phyloP scores from a whole-genome alignment of 2,329 filamentous ascomycete genomes.

The Didymella sp. region DNA sequence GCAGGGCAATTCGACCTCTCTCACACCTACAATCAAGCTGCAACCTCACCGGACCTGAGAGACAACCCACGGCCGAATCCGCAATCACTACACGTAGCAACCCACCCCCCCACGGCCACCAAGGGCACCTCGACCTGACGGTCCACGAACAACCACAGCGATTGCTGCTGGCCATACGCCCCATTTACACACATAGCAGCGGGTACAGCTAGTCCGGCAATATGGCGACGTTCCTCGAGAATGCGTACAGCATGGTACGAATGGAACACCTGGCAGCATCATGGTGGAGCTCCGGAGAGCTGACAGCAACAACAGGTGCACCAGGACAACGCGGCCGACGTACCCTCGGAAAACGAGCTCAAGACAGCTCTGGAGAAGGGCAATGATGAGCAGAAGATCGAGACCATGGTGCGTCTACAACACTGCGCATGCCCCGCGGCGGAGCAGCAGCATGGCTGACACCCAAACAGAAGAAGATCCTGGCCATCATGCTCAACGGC shows the following conservation, averaged over 20 bases:
- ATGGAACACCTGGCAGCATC: conserved; percentile 38
- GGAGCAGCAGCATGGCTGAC: conserved; percentile 60
- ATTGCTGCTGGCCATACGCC: conserved; percentile 29
- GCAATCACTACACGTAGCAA: conserved; percentile 46
- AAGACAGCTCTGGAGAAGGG: conserved; percentile 94
- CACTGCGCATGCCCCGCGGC: conserved; percentile 35
- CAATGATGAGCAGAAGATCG: conserved; percentile 88
- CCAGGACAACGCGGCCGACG: conserved; percentile 94
- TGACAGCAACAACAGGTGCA: conserved; percentile 64
- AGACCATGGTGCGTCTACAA: conserved; percentile 63
- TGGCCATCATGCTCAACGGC: conserved; percentile 97
- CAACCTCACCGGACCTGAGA: conserved; percentile 22
- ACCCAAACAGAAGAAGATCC: conserved; percentile 72
- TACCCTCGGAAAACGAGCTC: conserved; percentile 88
- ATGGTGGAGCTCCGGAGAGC: conserved; percentile 33
- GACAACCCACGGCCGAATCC: conserved; percentile 19
- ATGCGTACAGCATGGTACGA: conserved; percentile 83
- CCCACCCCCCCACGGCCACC: conserved; percentile 40
- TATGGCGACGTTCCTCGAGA: conserved; percentile 95
- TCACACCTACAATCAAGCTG: conserved; percentile 16
- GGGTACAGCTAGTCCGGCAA: conserved; percentile 49
- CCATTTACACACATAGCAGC: conserved; percentile 9
- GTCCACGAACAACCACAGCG: conserved; percentile 39
- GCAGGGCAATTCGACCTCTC: conserved; percentile 27
- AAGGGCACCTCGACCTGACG: conserved; percentile 36